phyloP scores from a whole-genome alignment of 73 alveolate species.

The Blepharisma japonicum region DNA sequence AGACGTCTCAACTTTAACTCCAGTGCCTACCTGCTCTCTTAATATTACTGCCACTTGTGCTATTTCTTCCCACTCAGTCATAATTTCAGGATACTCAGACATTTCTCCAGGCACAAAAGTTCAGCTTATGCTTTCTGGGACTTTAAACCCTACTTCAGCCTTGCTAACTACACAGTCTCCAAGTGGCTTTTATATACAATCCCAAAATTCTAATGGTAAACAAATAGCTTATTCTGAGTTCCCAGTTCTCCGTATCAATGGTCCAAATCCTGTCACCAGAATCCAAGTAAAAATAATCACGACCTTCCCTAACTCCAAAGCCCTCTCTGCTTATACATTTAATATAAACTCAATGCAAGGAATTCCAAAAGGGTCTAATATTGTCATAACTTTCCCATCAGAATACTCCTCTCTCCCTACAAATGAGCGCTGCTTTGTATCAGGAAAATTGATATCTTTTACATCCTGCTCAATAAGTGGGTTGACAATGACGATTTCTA shows the following conservation, averaged over 20 bases:
- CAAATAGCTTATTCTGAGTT: constrained; percentile 16
- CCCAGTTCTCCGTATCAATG: neutral
- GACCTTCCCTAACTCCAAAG: neutral
- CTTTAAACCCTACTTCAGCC: neutral
- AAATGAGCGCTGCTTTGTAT: constrained; percentile 9
- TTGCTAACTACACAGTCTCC: neutral
- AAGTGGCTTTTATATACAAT: neutral
- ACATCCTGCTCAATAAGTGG: neutral
- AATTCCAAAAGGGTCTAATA: neutral
- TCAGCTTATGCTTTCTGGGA: neutral
- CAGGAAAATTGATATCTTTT: neutral
- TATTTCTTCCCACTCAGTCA: neutral
- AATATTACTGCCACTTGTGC: neutral
- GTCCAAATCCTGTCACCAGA: constrained; percentile 13
- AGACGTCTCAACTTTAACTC: neutral
- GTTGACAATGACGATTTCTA: neutral
- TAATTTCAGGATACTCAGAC: neutral
- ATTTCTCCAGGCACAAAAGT: neutral
- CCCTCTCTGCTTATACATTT: neutral
- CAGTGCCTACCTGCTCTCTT: neutral
- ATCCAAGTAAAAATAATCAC: neutral
- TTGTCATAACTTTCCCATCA: neutral
- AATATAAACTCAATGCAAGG: neutral
- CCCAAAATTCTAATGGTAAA: neutral
- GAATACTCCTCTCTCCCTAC: constrained; percentile 1